Evolutionary conservation across 208 protist species (phyloP), one percentile per base, ranked within the genome.

Genomic region (Acanthamoeba castellanii): DNA sequence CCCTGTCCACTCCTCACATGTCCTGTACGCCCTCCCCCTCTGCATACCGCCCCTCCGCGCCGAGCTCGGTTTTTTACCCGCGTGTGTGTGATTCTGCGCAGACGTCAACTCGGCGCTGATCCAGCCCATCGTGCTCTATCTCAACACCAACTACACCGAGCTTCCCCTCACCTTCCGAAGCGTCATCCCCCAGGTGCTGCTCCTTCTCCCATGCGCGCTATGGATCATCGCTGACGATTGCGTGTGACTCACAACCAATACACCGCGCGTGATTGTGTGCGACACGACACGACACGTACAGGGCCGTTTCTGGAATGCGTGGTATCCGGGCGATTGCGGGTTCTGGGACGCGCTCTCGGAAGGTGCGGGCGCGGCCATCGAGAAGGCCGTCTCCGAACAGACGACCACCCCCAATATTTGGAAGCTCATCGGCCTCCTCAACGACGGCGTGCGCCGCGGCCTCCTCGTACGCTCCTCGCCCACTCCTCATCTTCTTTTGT

Each of bases 91-190:
- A 4, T 55, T 55, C 13, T 55, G 50, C 14, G 6, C 37, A 82
- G 74, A 82, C 11, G 74, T 82, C 74, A 82, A 82, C 42, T 89
- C 82, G 47, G 82, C 82, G 22, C 20, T 89, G 22, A 66, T 66
- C 18, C 82, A 89, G 66, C 82, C 82, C 25, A 89, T 89, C 82
- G 82, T 89, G 32, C 55, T 89, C 47, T 89, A 89, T 34, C 55
- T 89, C n/a, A 89, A 89, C 82, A 89, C 82, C 52, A 89, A 89
- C 82, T 89, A 89, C 82, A 89, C 55, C 18, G 82, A 89, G 50
- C 37, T 89, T 1, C 82, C 82, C 14, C 82, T 89, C 55, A 66
- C 25, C n/a, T 89, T 89, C 82, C 42, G 37, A 82, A 55, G 74
- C 37, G 74, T 82, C 16, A 82, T 82, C 32, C 74, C 74, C 3